These are phyloP conservation scores for Hyaloraphidium curvatum DNA, from an alignment of 192 early-diverging fungal genomes.

Conservation along the genomic window DNA sequence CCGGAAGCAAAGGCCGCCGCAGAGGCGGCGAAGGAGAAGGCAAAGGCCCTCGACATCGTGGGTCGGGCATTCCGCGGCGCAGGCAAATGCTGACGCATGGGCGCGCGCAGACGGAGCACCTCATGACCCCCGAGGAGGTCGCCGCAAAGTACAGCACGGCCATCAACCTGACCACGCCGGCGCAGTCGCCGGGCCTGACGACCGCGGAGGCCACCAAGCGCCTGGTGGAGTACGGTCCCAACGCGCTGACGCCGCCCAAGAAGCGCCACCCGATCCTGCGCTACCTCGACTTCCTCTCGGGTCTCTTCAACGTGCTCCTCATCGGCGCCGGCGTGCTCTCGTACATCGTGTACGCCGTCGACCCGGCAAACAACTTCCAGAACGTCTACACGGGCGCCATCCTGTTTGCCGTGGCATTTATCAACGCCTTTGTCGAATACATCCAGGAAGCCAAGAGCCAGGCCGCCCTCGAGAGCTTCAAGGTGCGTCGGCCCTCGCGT, in stretches of 20 bases:
- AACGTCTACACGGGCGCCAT: slow-evolving; percentile 86
- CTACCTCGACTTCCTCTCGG: slow-evolving; percentile 51
- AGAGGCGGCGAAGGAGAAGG: too few relatives aligned
- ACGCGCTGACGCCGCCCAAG: slow-evolving; percentile 73
- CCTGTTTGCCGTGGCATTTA: slow-evolving; percentile 64
- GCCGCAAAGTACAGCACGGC: slow-evolving; percentile 21
- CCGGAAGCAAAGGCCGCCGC: too few relatives aligned
- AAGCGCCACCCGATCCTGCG: slow-evolving; percentile 50
- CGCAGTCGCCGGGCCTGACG: slow-evolving; percentile 45
- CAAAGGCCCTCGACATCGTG: too few relatives aligned
- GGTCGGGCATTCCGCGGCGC: too few relatives aligned
- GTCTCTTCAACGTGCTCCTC: slow-evolving; percentile 79
- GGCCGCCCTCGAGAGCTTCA: slow-evolving; percentile 73
- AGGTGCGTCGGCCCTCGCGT: slow-evolving; percentile 18
- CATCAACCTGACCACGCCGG: slow-evolving; percentile 38
- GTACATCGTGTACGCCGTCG: too few relatives aligned
- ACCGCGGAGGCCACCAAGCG: slow-evolving; percentile 36
- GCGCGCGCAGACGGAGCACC: slow-evolving; percentile 33
- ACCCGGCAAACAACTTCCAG: slow-evolving; percentile 47
- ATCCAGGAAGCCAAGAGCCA: slow-evolving; percentile 78
- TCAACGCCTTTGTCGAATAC: slow-evolving; percentile 86
- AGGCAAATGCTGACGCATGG: too few relatives aligned
- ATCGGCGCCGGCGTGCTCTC: slow-evolving; percentile 59
- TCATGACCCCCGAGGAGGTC: slow-evolving; percentile 33
- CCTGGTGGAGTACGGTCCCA: slow-evolving; percentile 56